Conservation (phyloP, 768 basidiomycete genomes). For the Fomitopsis pulvina region DNA sequence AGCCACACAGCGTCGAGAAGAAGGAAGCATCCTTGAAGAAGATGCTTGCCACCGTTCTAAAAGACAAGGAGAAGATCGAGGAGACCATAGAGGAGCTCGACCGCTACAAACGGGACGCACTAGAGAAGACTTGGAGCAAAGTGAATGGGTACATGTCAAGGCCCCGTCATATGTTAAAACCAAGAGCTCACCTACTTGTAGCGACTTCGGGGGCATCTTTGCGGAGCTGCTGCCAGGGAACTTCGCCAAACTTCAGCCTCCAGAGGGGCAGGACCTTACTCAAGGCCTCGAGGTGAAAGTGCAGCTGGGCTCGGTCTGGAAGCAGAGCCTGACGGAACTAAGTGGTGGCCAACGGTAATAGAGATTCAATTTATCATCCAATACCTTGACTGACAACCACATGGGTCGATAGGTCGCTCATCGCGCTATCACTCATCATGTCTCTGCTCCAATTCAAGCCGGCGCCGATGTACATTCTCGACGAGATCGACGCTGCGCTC, state of each 20-base stretch:
- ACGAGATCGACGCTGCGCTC: slow-evolving; percentile 97
- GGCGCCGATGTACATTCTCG: slow-evolving; percentile 98
- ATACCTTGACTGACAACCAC: neutral
- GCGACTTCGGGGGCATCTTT: slow-evolving; percentile 96
- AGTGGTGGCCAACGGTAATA: slow-evolving; percentile 93
- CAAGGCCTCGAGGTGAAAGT: slow-evolving; percentile 98
- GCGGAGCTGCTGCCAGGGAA: slow-evolving; percentile 94
- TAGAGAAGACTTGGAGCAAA: slow-evolving; percentile 94
- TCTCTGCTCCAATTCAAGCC: slow-evolving; percentile 98
- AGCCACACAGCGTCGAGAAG: slow-evolving; percentile 74
- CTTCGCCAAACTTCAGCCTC: slow-evolving; percentile 90
- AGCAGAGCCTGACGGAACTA: slow-evolving; percentile 93
- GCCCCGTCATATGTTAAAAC: neutral
- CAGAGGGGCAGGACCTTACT: slow-evolving; percentile 90
- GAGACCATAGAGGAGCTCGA: slow-evolving; percentile 91
- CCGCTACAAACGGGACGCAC: slow-evolving; percentile 87
- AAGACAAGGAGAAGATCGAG: slow-evolving; percentile 94
- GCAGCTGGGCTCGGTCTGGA: slow-evolving; percentile 91
- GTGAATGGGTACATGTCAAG: slow-evolving; percentile 68
- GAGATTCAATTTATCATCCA: neutral
- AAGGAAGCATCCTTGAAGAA: slow-evolving; percentile 80
- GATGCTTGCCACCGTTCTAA: slow-evolving; percentile 81
- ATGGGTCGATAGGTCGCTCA: slow-evolving; percentile 67
- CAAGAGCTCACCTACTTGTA: neutral
- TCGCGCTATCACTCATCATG: slow-evolving; percentile 97